phyloP scores from a whole-genome alignment of 805 yeast genomes.

The Lachancea fermentati region DNA sequence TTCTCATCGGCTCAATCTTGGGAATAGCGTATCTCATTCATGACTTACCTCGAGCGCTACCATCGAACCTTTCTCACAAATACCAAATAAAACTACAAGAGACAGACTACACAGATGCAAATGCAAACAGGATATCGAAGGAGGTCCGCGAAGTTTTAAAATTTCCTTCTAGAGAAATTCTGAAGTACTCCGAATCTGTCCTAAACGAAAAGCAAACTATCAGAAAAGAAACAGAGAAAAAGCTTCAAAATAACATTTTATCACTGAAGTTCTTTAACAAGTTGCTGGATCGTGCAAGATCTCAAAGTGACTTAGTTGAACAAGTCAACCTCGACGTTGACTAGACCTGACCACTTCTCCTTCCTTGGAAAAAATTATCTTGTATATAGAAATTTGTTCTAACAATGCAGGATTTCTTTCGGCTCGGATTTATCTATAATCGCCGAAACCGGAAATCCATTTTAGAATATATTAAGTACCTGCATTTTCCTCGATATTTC shows the following conservation, averaged over 20 bases:
- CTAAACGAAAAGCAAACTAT: constrained; percentile 24
- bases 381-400: background rate
- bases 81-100: constrained; percentile 56
- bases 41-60: constrained; percentile 87
- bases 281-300: constrained; percentile 18
- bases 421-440: background rate
- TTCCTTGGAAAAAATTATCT: background rate
- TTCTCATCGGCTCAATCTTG: constrained; percentile 45
- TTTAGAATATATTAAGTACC: background rate
- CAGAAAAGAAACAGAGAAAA: constrained; percentile 23
- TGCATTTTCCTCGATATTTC: too few relatives aligned
- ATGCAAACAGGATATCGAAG: constrained; percentile 70
- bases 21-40: constrained; percentile 57
- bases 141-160: constrained; percentile 79
- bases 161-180: constrained; percentile 76
- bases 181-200: constrained; percentile 27
- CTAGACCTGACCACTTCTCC: constrained; percentile 19
- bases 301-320: constrained; percentile 21
- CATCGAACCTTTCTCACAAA: constrained; percentile 72
- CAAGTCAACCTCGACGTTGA: constrained; percentile 29
- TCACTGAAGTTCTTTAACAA: constrained; percentile 26
- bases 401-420: background rate
- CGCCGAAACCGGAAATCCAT: background rate
- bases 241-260: constrained; percentile 19
- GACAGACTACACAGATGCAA: constrained; percentile 71